These are phyloP conservation scores for Geranium brycei DNA, from an alignment of 345 rosid genomes.

Conservation along the genomic window DNA sequence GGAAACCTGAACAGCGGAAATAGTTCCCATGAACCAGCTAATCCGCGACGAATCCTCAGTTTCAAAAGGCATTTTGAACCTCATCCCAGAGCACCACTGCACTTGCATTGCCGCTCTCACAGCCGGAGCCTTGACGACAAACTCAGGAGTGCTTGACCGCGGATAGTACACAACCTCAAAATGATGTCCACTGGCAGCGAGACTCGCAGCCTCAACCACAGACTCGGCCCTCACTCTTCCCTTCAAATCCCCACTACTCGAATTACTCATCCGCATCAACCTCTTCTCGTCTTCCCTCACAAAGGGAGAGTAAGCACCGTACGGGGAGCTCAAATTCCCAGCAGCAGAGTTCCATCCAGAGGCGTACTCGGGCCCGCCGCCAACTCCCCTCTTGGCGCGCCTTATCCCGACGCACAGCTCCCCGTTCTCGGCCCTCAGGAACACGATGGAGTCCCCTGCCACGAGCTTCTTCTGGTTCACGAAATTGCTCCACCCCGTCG, in stretches of 20 bases:
- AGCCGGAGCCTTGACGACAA: conserved; percentile 57
- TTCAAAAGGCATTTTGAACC: conserved; percentile 96
- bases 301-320: conserved; percentile 34
- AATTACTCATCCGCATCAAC: conserved; percentile 24
- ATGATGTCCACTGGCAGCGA: conserved; percentile 49
- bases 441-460: conserved; percentile 90
- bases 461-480: conserved; percentile 96
- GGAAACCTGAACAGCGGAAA: conserved; percentile 61
- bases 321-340: conserved; percentile 36
- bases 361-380: conserved; percentile 47
- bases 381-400: conserved; percentile 74
- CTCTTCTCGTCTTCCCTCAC: conserved; percentile 45
- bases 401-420: conserved; percentile 89
- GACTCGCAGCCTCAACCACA: conserved; percentile 56
- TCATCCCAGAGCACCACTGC: conserved; percentile 82
- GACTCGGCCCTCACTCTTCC: conserved; percentile 57
- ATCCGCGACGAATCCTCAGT: conserved; percentile 84
- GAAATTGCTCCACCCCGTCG: conserved; percentile 97
- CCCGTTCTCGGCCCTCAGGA: conserved; percentile 69
- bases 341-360: conserved; percentile 57
- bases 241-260: conserved; percentile 18
- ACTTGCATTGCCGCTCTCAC: conserved; percentile 58
- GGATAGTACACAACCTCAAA: conserved; percentile 86
- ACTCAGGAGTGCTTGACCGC: conserved; percentile 72
- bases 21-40: conserved; percentile 96